Evolutionary conservation across 768 basidiomycete species (phyloP).

Genomic region (Auricularia auricula-judae): DNA sequence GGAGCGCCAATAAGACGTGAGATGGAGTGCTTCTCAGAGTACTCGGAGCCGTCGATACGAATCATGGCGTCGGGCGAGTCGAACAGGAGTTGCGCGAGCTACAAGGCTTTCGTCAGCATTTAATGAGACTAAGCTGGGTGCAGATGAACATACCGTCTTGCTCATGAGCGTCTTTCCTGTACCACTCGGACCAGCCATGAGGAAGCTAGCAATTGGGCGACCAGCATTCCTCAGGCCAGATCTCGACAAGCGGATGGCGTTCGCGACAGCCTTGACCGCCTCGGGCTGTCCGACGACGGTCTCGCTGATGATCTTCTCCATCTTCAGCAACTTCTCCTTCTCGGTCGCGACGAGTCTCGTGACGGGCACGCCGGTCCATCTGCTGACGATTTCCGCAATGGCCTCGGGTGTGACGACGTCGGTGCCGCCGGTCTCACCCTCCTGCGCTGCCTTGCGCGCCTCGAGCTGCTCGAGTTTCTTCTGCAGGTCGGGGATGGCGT

Average conservation of each 20-base stretch:
- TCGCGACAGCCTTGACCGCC: conserved; percentile 85
- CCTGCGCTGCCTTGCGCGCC: conserved; percentile 60
- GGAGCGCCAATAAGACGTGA: conserved; percentile 61
- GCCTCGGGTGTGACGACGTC: conserved; percentile 81
- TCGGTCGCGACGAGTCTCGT: conserved; percentile 77
- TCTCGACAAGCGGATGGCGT: conserved; percentile 85
- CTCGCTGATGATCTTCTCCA: conserved; percentile 74
- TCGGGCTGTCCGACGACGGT: conserved; percentile 85
- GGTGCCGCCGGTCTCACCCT: conserved; percentile 49
- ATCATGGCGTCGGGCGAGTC: conserved; percentile 89
- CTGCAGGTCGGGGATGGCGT: conserved; percentile 83
- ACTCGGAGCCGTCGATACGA: conserved; percentile 86
- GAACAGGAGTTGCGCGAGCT: conserved; percentile 84
- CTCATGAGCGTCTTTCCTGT: conserved; percentile 85
- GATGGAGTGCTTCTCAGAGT: conserved; percentile 74
- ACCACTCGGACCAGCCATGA: conserved; percentile 84
- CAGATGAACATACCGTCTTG: conserved; percentile 84
- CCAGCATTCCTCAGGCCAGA: conserved; percentile 83
- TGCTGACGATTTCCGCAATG: conserved; percentile 87
- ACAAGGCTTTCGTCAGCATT: neutral
- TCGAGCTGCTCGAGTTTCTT: conserved; percentile 33
- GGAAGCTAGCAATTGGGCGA: conserved; percentile 83
- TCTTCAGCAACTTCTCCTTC: conserved; percentile 73
- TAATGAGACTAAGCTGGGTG: conserved; percentile 43
- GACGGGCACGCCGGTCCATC: conserved; percentile 91